A percentile compares a stretch with the other conserved stretches of the same genome.
Evolutionary conservation across 2,329 filamentous ascomycete genomes (phyloP).

Genomic region (Endocalyx cinctus): DNA sequence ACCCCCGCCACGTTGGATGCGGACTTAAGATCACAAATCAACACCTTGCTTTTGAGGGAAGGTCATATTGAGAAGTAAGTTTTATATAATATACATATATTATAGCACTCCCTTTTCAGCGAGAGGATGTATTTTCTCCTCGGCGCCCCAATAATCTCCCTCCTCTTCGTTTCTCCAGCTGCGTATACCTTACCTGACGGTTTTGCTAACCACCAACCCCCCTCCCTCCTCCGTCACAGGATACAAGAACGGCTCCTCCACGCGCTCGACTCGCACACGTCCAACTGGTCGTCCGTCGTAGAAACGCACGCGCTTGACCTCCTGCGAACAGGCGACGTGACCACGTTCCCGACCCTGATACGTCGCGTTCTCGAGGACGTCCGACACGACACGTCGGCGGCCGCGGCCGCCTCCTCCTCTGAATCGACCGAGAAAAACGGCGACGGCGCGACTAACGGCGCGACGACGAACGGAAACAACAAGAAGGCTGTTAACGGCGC

Average conservation of each 20-base stretch:
- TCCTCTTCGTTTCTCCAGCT: no score
- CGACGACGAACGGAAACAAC: slow-evolving; percentile 22
- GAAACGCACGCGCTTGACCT: slow-evolving; percentile 56
- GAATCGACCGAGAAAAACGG: slow-evolving; percentile 3
- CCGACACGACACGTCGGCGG: slow-evolving; percentile 42
- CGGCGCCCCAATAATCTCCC: no score
- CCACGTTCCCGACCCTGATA: slow-evolving; percentile 58
- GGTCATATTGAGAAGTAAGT: slow-evolving; percentile 56
- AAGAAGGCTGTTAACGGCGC: slow-evolving; percentile 27
- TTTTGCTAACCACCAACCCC: no score
- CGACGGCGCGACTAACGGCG: slow-evolving; percentile 22
- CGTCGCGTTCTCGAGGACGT: slow-evolving; percentile 59
- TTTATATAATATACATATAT: no score
- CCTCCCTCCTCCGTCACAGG: slow-evolving; percentile 36
- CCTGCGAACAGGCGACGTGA: slow-evolving; percentile 55
- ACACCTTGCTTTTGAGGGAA: slow-evolving; percentile 52
- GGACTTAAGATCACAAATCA: slow-evolving; percentile 59
- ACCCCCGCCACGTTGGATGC: slow-evolving; percentile 57
- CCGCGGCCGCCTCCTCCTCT: slow-evolving; percentile 19
- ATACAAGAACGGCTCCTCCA: slow-evolving; percentile 63
- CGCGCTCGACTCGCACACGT: slow-evolving; percentile 52
- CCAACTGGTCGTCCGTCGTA: slow-evolving; percentile 60
- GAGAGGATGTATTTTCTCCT: no score
- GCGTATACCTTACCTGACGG: no score
- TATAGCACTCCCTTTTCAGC: no score